Conservation (phyloP, 805 yeast genomes). For the Clavispora carvajalis region DNA sequence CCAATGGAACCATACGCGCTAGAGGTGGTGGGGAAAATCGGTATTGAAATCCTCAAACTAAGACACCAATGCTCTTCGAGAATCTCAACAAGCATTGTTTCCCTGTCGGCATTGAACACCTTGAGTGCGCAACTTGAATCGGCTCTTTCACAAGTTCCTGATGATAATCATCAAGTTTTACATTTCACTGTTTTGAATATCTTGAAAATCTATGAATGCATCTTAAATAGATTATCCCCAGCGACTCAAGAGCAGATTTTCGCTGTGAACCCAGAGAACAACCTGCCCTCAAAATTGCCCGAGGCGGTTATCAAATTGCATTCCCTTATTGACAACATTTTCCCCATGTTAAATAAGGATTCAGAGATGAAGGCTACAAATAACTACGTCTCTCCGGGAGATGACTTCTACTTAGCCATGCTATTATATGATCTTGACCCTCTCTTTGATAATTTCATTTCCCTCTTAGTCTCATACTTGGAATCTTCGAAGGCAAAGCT, state of each 20-base stretch:
- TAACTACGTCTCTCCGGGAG: neutral
- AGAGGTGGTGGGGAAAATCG: constrained; percentile 60
- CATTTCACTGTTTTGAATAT: neutral
- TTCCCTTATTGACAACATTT: constrained; percentile 4
- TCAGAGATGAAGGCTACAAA: too few relatives aligned
- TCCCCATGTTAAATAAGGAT: constrained; percentile 1
- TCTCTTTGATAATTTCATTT: constrained; percentile 42
- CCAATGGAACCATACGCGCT: constrained; percentile 46
- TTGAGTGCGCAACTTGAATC: neutral
- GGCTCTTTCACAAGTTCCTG: neutral
- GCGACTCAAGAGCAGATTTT: neutral
- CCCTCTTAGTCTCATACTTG: constrained; percentile 35
- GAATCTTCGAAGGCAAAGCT: constrained; percentile 28
- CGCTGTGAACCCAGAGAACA: neutral
- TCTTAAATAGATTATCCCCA: neutral
- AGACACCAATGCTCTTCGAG: neutral
- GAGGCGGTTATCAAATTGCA: neutral
- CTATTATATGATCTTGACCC: constrained; percentile 2
- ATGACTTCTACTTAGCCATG: constrained; percentile 2
- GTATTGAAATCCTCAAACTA: constrained; percentile 39
- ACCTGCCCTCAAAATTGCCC: neutral
- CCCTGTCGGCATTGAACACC: neutral
- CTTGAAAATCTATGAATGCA: neutral
- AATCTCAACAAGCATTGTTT: neutral
- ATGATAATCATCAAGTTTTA: neutral